Percentiles rank a stretch among this genome's conserved stretches.
Conservation (phyloP, 257 asterid genomes). For the Solanum verrucosum region DNA sequence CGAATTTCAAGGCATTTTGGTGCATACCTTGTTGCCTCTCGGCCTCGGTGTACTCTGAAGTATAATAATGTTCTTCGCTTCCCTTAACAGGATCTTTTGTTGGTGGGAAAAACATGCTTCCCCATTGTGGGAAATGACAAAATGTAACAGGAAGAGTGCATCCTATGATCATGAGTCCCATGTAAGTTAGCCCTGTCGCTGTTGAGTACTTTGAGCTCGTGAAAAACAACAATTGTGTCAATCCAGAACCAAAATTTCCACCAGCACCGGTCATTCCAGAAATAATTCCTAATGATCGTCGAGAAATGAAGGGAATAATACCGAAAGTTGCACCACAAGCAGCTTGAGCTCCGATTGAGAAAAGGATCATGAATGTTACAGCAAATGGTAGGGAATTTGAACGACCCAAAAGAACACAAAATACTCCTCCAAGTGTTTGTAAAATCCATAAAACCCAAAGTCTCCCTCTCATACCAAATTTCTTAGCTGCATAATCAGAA, state of each 20-base stretch:
- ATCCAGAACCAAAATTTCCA: constrained; percentile 39
- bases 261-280: constrained; percentile 39
- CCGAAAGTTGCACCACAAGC: constrained; percentile 50
- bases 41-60: constrained; percentile 20
- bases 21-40: constrained; percentile 45
- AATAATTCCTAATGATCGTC: constrained; percentile 32
- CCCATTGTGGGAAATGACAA: constrained; percentile 47
- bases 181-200: constrained; percentile 24
- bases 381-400: constrained; percentile 33
- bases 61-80: constrained; percentile 25
- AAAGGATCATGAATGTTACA: constrained; percentile 40
- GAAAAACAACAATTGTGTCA: constrained; percentile 32
- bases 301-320: constrained; percentile 32
- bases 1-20: constrained; percentile 42
- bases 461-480: constrained; percentile 62
- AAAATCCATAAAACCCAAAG: constrained; percentile 50
- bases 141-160: constrained; percentile 34
- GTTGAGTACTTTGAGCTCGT: constrained; percentile 17
- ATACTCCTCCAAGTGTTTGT: constrained; percentile 48
- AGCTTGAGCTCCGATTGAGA: constrained; percentile 45
- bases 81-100: constrained; percentile 8
- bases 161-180: constrained; percentile 43
- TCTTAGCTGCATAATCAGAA: constrained; percentile 31
- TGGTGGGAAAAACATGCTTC: constrained; percentile 34
- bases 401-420: constrained; percentile 41